Conservation (phyloP, 2,329 filamentous ascomycete species). For the Fusarium staphyleae region DNA sequence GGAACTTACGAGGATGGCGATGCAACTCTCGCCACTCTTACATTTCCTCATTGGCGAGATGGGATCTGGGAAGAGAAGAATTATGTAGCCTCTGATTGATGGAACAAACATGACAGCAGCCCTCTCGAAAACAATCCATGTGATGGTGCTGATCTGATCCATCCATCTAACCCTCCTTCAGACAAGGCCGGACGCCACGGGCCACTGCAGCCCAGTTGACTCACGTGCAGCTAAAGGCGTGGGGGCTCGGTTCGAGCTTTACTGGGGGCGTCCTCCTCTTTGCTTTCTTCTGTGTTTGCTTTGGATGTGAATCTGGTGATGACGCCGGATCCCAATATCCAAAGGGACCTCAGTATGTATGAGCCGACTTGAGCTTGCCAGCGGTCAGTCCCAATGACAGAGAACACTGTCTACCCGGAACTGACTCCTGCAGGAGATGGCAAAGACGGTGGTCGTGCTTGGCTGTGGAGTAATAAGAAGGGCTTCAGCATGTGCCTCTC, state of each 20-base stretch:
- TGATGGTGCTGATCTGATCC: conserved; percentile 19
- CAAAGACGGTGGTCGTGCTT: not conserved
- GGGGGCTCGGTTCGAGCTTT: conserved; percentile 18
- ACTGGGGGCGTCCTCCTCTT: not conserved
- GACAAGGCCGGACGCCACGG: conserved; percentile 14
- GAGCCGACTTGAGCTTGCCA: not conserved
- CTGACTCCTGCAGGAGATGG: too few relatives aligned
- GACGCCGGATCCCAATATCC: not conserved
- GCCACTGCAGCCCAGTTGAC: conserved; percentile 32
- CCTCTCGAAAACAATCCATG: not conserved
- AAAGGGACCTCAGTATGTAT: not conserved
- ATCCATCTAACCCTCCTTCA: not conserved
- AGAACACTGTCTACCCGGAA: too few relatives aligned
- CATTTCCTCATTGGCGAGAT: not conserved
- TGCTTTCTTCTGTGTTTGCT: not conserved
- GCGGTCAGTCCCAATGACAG: not conserved
- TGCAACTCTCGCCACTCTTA: conserved; percentile 5
- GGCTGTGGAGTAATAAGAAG: not conserved
- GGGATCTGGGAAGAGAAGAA: not conserved
- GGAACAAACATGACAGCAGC: conserved; percentile 1
- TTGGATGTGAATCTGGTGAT: not conserved
- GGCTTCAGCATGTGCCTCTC: not conserved
- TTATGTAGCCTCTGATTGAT: not conserved
- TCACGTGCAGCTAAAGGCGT: conserved; percentile 34
- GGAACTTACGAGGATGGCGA: conserved; percentile 13